A percentile compares a stretch with the other conserved stretches of the same genome.
phyloP scores from a whole-genome alignment of 805 yeast genomes.

The Wickerhamiella dianesei region DNA sequence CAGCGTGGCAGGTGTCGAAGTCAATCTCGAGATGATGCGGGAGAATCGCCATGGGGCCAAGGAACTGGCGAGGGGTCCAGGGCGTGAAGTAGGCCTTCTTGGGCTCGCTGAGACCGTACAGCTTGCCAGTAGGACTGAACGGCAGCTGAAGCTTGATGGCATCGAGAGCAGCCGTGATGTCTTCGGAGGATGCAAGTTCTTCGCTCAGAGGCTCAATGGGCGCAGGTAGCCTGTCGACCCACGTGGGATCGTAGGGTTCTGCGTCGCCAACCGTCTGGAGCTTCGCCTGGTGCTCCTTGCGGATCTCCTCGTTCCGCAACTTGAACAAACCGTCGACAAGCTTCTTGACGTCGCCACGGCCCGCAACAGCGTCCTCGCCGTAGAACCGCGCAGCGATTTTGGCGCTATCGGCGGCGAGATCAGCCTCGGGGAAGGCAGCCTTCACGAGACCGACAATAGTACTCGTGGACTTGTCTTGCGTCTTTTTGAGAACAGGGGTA shows the following conservation, averaged over 20 bases:
- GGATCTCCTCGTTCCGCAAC: conserved; percentile 15
- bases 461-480: background rate
- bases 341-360: conserved; percentile 19
- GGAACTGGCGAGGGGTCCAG: conserved; percentile 87
- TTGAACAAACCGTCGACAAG: conserved; percentile 22
- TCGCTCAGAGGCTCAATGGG: conserved; percentile 33
- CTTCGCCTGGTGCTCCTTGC: conserved; percentile 15
- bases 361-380: background rate
- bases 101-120: conserved; percentile 70
- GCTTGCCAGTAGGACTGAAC: conserved; percentile 38
- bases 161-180: conserved; percentile 20
- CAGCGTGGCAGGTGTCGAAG: conserved; percentile 85
- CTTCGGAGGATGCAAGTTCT: conserved; percentile 33
- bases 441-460: background rate
- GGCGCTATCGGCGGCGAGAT: background rate
- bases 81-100: conserved; percentile 84
- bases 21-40: conserved; percentile 89
- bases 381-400: background rate
- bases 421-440: background rate
- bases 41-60: conserved; percentile 81
- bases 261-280: conserved; percentile 16
- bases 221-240: conserved; percentile 36
- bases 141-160: conserved; percentile 32
- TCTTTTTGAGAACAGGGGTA: background rate
- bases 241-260: conserved; percentile 35